Evolutionary conservation across 1,139 yeast genomes (phyloP).

Genomic region (Debaryomyces sp.): DNA sequence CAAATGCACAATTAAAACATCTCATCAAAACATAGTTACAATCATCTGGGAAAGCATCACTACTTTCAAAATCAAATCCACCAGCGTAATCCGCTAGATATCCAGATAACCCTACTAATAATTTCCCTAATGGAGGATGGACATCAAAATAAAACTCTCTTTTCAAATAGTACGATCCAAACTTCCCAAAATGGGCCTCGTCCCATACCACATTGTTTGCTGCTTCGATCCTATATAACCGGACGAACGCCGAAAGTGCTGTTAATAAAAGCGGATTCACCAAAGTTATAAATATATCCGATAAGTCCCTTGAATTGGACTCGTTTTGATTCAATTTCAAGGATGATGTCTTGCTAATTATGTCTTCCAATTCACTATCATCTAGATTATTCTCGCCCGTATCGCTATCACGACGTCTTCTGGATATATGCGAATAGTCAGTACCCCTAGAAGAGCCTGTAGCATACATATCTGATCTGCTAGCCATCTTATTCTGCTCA

Average conservation of each 20-base stretch:
- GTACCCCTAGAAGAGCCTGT: conserved; percentile 8
- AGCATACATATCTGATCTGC: conserved; percentile 3
- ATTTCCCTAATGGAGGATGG: conserved; percentile 78
- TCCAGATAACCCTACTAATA: conserved; percentile 68
- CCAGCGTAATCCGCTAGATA: conserved; percentile 72
- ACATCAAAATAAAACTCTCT: conserved; percentile 76
- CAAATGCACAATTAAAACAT: conserved; percentile 64
- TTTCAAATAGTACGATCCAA: conserved; percentile 62
- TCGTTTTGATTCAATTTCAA: conserved; percentile 19
- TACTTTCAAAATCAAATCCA: conserved; percentile 65
- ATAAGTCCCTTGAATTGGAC: conserved; percentile 4
- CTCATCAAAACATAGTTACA: conserved; percentile 64
- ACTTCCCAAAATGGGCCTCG: conserved; percentile 85
- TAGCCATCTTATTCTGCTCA: neutral
- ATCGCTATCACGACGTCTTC: neutral
- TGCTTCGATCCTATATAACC: conserved; percentile 67
- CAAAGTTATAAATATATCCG: conserved; percentile 19
- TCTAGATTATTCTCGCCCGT: neutral
- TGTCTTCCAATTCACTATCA: conserved; percentile 27
- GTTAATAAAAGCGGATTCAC: conserved; percentile 48
- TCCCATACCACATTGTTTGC: conserved; percentile 87
- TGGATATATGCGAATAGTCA: conserved; percentile 3
- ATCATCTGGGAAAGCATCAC: conserved; percentile 54
- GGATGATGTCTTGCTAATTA: conserved; percentile 30
- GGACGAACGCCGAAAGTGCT: conserved; percentile 60